phyloP scores from a whole-genome alignment of 2,329 filamentous ascomycete species.

The Tolypocladium pustulatum region DNA sequence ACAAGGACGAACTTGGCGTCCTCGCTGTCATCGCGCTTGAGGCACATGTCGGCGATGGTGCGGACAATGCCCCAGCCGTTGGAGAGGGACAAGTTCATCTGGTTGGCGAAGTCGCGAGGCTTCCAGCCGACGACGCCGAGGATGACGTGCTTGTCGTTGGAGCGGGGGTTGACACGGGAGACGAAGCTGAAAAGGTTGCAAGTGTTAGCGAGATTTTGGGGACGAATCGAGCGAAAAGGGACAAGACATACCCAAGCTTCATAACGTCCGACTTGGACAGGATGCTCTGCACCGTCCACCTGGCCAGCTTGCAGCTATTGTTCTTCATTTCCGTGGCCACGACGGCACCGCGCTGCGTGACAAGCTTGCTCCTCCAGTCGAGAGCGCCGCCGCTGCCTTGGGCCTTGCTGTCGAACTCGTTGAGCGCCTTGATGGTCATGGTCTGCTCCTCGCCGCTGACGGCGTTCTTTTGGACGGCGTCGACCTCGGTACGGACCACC shows the following conservation, averaged over 20 bases:
- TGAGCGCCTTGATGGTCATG: constrained; percentile 88
- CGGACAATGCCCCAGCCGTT: constrained; percentile 99
- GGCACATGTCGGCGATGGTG: constrained; percentile 91
- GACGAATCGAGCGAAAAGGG: not conserved
- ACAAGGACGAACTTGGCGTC: constrained; percentile 75
- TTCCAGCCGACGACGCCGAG: constrained; percentile 97
- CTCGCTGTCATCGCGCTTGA: constrained; percentile 62
- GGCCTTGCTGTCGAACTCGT: constrained; percentile 98
- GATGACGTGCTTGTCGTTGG: constrained; percentile 86
- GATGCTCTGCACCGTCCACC: constrained; percentile 96
- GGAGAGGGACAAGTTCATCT: constrained; percentile 95
- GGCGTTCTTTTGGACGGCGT: constrained; percentile 91
- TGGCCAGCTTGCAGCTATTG: constrained; percentile 96
- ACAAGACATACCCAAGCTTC: constrained; percentile 74
- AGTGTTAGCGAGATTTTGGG: constrained; percentile 13
- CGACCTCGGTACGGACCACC: constrained; percentile 87
- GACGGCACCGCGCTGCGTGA: constrained; percentile 89
- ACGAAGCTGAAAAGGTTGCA: constrained; percentile 60
- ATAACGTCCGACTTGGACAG: constrained; percentile 95
- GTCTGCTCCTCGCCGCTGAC: constrained; percentile 86
- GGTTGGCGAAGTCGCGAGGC: constrained; percentile 87
- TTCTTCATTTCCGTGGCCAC: constrained; percentile 99
- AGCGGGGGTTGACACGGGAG: constrained; percentile 84
- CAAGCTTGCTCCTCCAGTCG: constrained; percentile 94
- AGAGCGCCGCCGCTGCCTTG: constrained; percentile 89